Base-by-base conservation (phyloP, 768 basidiomycete species). In the Solioccasus polychromus region DNA sequence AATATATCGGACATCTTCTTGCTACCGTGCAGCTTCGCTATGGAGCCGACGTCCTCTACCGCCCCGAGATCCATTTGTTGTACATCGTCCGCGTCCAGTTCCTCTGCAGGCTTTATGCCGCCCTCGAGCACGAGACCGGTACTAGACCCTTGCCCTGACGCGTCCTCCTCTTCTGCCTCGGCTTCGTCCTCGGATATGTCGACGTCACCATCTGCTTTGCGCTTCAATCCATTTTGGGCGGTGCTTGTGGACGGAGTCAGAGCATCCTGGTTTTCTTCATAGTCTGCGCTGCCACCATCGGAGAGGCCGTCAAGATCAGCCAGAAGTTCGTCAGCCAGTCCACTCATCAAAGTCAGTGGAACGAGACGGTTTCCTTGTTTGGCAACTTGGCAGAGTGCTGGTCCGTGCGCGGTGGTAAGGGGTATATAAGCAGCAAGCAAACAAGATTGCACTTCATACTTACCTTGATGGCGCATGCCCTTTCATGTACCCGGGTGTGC, bases 51-150 rank as follows among this genome's bases (percentile, higher is more conserved):
- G 66, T 97, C 92, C 58, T 88, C 86, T 40, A 98, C 78, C 22
- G 67, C 73, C 10, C 82, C 82, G 28, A 99, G 71, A 58, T 98
- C 92, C 92, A 97, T 97, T 58, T 83, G 81, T 59, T 92, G 87
- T 24, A 98, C 96, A 48, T 94, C 92, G 54, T 95, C 94, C 23
- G 74, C 83, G 62, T 97, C 93, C 35, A 98, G 73, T 69, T 99
- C 94, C 30, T 97, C 93, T n/a, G 94, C 92, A 12, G 95, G 95
- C 54, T 80, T 82, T 11, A 94, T 73, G 9, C 95, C 95, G 1
- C 93, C 94, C 44, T 88, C 88, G 0, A 88, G 74, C 5, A 91
- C 83, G 12, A 94, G 74, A 5, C 75, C 76, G 0, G 75, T 76
- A 6, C 76, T 66, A 29, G 76, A 73, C 5, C 51, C 66, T 28